Conservation (phyloP, 1,284 basidiomycete genomes). For the Filobasidium uniguttulatum region DNA sequence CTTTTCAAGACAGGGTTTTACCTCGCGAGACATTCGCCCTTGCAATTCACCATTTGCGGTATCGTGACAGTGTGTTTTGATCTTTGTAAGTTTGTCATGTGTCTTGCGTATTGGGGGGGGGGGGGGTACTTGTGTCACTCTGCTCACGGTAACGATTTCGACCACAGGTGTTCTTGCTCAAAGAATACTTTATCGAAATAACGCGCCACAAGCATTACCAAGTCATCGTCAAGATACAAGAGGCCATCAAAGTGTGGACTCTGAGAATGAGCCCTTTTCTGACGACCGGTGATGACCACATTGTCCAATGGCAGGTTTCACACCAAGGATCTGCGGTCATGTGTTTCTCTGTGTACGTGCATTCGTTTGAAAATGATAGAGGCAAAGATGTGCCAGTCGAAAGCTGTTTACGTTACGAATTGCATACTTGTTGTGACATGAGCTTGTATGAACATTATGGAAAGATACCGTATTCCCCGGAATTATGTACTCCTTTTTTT, state of each 20-base stretch:
- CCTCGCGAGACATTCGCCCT: constrained; percentile 37
- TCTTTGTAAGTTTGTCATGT: constrained; percentile 17
- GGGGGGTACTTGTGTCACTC: not conserved
- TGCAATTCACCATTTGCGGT: constrained; percentile 40
- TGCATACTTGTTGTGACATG: too few relatives aligned
- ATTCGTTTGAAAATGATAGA: too few relatives aligned
- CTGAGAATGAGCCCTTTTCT: not conserved
- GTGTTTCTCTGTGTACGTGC: too few relatives aligned
- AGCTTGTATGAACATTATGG: too few relatives aligned
- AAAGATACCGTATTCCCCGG: too few relatives aligned
- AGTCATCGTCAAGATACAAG: not conserved
- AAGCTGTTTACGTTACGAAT: too few relatives aligned
- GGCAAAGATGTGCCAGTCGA: too few relatives aligned
- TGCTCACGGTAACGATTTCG: not conserved
- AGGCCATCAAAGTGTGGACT: not conserved
- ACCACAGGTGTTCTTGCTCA: constrained; percentile 6
- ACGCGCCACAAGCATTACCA: not conserved
- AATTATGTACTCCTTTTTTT: too few relatives aligned
- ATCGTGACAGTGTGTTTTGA: constrained; percentile 35
- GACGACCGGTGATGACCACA: too few relatives aligned
- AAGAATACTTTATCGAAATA: constrained; percentile 7
- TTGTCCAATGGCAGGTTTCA: too few relatives aligned
- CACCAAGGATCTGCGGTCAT: too few relatives aligned
- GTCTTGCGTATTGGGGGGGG: not conserved
- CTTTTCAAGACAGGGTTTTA: constrained; percentile 39